Percentiles rank a stretch among this genome's conserved stretches.
These are phyloP conservation scores for Cystobasidium slooffiae DNA, from an alignment of 1,284 basidiomycete species.

Conservation along the genomic window DNA sequence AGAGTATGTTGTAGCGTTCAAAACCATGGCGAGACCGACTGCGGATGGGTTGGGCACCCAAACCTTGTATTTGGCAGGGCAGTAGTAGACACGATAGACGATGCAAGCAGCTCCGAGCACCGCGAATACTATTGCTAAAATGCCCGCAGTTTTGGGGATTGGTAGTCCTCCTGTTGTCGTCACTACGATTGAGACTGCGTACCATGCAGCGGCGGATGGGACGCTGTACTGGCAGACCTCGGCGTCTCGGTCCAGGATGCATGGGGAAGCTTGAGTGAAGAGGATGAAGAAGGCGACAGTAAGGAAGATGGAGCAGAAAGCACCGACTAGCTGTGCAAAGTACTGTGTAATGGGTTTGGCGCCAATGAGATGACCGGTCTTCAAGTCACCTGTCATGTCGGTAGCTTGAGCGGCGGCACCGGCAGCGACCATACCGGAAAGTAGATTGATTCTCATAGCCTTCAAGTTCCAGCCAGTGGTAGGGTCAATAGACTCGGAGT, in stretches of 20 bases:
- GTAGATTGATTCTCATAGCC: constrained; percentile 65
- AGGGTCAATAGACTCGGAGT: constrained; percentile 65
- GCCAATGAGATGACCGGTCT: constrained; percentile 71
- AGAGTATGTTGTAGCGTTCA: constrained; percentile 62
- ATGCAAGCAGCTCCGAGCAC: constrained; percentile 62
- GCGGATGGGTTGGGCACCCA: constrained; percentile 72
- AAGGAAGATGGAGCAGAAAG: constrained; percentile 66
- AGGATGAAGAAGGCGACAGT: constrained; percentile 66
- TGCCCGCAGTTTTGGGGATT: constrained; percentile 66
- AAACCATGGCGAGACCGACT: constrained; percentile 65
- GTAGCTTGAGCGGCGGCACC: constrained; percentile 67
- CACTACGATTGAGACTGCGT: constrained; percentile 67
- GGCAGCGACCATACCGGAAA: constrained; percentile 66
- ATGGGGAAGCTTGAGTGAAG: constrained; percentile 69
- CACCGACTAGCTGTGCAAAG: constrained; percentile 66
- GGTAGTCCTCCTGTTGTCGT: constrained; percentile 55
- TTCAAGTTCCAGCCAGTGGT: constrained; percentile 68
- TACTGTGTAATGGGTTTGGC: constrained; percentile 68
- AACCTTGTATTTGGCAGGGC: constrained; percentile 49
- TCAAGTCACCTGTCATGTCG: constrained; percentile 75
- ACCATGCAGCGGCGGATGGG: constrained; percentile 68
- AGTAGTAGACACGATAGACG: constrained; percentile 54
- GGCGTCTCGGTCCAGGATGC: constrained; percentile 62
- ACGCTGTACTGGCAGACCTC: constrained; percentile 64
- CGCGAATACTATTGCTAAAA: constrained; percentile 66